Conservation (phyloP, 2,329 filamentous ascomycete species). For the Pestalotiopsis sp. region DNA sequence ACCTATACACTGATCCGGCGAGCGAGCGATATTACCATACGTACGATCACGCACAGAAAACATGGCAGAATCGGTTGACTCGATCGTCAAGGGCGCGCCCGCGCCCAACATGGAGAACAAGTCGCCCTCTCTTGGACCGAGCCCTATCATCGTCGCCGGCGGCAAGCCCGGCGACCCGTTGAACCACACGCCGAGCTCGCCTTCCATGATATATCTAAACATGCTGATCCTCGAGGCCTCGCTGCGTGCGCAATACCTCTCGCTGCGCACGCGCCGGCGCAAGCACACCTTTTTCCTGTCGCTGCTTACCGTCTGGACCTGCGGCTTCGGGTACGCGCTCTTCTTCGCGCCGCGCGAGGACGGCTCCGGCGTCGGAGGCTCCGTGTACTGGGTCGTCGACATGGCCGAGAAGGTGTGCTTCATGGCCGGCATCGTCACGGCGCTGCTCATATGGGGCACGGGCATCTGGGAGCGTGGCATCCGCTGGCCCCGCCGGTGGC, state of each 20-base stretch:
- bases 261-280: constrained; percentile 81
- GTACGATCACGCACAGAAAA: constrained; percentile 18
- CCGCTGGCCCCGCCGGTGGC: constrained; percentile 90
- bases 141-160: constrained; percentile 42
- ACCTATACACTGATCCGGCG: neutral
- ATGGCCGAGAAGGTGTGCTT: constrained; percentile 88
- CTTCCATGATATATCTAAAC: constrained; percentile 97
- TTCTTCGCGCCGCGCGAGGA: constrained; percentile 97
- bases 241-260: constrained; percentile 88
- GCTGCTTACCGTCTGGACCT: constrained; percentile 78
- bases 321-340: constrained; percentile 84
- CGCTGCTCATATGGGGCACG: constrained; percentile 86
- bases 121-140: constrained; percentile 43
- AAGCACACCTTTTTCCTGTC: constrained; percentile 93
- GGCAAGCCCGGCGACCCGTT: constrained; percentile 68
- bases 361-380: constrained; percentile 86
- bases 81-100: constrained; percentile 89
- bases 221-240: constrained; percentile 95
- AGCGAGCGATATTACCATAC: neutral
- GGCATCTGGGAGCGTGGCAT: constrained; percentile 96
- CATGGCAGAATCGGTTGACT: constrained; percentile 76
- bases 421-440: constrained; percentile 87
- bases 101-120: constrained; percentile 59
- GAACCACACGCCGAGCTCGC: constrained; percentile 82
- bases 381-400: constrained; percentile 95